Evolutionary conservation across 345 rosid species (phyloP).

Genomic region (Barbarea vulgaris): DNA sequence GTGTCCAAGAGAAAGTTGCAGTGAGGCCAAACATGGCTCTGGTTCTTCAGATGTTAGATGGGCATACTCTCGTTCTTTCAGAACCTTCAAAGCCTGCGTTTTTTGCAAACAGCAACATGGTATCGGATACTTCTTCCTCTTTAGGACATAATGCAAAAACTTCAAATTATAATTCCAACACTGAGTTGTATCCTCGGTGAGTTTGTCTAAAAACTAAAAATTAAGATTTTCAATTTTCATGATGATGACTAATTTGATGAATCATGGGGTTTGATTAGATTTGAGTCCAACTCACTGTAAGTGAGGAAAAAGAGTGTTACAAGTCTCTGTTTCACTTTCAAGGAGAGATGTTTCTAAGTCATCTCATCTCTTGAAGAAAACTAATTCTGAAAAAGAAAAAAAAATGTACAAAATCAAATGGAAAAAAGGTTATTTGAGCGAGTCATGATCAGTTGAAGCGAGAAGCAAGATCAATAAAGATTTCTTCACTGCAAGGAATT

Average conservation of each 20-base stretch:
- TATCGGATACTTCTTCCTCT: slow-evolving; percentile 34
- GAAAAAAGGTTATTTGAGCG: slow-evolving; percentile 15
- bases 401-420: slow-evolving; percentile 28
- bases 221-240: slow-evolving; percentile 4
- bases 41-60: slow-evolving; percentile 50
- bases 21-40: slow-evolving; percentile 62
- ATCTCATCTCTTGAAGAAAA: slow-evolving; percentile 39
- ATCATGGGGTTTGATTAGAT: slow-evolving; percentile 25
- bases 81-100: slow-evolving; percentile 57
- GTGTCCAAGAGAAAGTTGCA: slow-evolving; percentile 57
- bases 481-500: slow-evolving; percentile 49
- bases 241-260: slow-evolving; percentile 20
- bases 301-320: slow-evolving; percentile 42
- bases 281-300: slow-evolving; percentile 29
- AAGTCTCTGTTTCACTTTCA: slow-evolving; percentile 43
- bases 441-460: slow-evolving; percentile 29
- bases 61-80: slow-evolving; percentile 41
- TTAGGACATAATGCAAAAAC: slow-evolving; percentile 27
- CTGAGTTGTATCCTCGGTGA: slow-evolving; percentile 34
- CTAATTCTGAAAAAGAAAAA: neutral
- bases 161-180: slow-evolving; percentile 36
- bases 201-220: slow-evolving; percentile 5
- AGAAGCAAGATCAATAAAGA: slow-evolving; percentile 43
- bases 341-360: slow-evolving; percentile 35
- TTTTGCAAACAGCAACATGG: neutral